Base-by-base conservation (phyloP, 208 protist species). In the Crithidia sp. region DNA sequence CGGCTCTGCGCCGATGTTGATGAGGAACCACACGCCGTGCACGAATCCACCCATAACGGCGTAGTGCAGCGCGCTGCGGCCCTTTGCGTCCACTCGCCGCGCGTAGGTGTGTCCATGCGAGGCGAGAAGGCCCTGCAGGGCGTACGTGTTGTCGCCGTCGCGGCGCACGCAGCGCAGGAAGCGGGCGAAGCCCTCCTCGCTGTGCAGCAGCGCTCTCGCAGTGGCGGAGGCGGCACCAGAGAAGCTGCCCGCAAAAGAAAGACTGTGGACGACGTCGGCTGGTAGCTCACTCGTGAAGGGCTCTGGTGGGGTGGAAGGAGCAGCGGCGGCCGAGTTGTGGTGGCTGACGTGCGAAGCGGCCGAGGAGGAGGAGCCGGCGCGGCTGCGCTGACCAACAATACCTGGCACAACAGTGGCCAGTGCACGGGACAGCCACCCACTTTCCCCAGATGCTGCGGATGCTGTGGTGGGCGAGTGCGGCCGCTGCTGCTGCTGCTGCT, bases 1-100 rank as follows among this genome's bases (percentile, higher is more conserved):
- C 6, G 73, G 75, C 53, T 84, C 71, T 4, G 75, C 79, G 7
- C 78, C 76, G 59, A 87, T 81, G 55, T 63, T 67, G 37, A 77
- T 56, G 36, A 82, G 63, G 50, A 84, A 77, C 47, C 58, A 54
- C 13, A 76, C 58, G 3, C 70, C 76, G 39, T 82, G 58, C 44
- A 82, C 60, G 56, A 71, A 74, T 36, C 73, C 77, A 52, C 76
- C 70, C 50, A 82, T 76, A 7, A 59, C 66, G 45, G 82, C 75
- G 64, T 79, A 79, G 63, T 82, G 82, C 50, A 87, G 50, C 49
- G 78, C 77, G 37, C 71, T 70, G 54, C 69, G 66, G 3, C 76
- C 79, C 8, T 70, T 74, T n/a, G 28, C 52, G 59, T 84, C 79
- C 12, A 74, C 57, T 6, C 68, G 71, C 7, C 59, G 56, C 41